phyloP scores from a whole-genome alignment of 805 yeast species.

The Blastobotrys parvus region DNA sequence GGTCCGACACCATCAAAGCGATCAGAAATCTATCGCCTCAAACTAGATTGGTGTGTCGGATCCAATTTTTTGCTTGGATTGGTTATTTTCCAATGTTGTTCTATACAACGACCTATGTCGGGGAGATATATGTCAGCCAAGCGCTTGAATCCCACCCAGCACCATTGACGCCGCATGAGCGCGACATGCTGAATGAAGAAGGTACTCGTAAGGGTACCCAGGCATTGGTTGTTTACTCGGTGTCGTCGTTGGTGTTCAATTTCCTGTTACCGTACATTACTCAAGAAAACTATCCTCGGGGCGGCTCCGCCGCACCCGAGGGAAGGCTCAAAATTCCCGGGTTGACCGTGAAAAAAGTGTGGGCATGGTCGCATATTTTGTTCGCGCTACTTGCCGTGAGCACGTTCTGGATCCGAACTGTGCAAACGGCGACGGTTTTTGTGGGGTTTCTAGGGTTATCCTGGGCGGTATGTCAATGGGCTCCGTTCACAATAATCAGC shows the following conservation, averaged over 20 bases:
- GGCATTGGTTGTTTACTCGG: slow-evolving; percentile 44
- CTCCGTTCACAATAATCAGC: slow-evolving; percentile 54
- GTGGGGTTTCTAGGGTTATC: slow-evolving; percentile 50
- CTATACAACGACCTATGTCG: slow-evolving; percentile 58
- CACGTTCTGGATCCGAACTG: slow-evolving; percentile 38
- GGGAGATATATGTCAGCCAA: slow-evolving; percentile 42
- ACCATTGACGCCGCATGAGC: slow-evolving; percentile 32
- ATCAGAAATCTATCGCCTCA: slow-evolving; percentile 38
- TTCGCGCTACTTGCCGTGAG: slow-evolving; percentile 41
- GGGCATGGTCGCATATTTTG: slow-evolving; percentile 44
- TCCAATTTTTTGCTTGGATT: slow-evolving; percentile 60
- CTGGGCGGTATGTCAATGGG: slow-evolving; percentile 63
- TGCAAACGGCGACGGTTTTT: slow-evolving; percentile 37
- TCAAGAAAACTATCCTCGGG: slow-evolving; percentile 23
- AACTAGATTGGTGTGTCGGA: slow-evolving; percentile 42
- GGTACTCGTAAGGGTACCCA: slow-evolving; percentile 44
- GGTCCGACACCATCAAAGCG: slow-evolving; percentile 11
- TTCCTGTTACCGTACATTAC: slow-evolving; percentile 38
- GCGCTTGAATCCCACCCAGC: slow-evolving; percentile 28
- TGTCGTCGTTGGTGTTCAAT: slow-evolving; percentile 39
- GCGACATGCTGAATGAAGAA: slow-evolving; percentile 34
- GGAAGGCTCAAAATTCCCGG: slow-evolving; percentile 1
- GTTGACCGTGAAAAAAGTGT: slow-evolving; percentile 33
- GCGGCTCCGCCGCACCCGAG: not conserved
- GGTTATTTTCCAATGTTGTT: slow-evolving; percentile 61